These are phyloP conservation scores for Candida odintsovae DNA, from an alignment of 805 yeast genomes.

Conservation along the genomic window DNA sequence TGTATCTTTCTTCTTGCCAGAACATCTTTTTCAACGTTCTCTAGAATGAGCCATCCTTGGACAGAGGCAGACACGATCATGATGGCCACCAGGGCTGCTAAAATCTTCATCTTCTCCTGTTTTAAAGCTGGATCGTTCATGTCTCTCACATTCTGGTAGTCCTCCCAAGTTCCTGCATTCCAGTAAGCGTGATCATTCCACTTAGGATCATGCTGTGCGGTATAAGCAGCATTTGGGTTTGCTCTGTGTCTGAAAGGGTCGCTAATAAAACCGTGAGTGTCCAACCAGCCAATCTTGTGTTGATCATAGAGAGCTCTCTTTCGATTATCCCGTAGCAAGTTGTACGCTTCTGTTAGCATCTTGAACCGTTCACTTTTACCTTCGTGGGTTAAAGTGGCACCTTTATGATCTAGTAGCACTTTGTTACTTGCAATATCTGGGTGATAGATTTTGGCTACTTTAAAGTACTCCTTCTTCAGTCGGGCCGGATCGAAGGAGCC, in stretches of 20 bases:
- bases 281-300: conserved; percentile 41
- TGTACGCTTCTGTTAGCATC: conserved; percentile 51
- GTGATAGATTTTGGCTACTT: conserved; percentile 70
- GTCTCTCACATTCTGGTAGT: conserved; percentile 37
- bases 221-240: conserved; percentile 16
- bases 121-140: conserved; percentile 20
- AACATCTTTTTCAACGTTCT: conserved; percentile 30
- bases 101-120: conserved; percentile 37
- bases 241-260: conserved; percentile 14
- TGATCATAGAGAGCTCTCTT: conserved; percentile 41
- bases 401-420: conserved; percentile 23
- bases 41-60: conserved; percentile 35
- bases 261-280: conserved; percentile 27
- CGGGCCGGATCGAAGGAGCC: conserved; percentile 30
- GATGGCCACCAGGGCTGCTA: conserved; percentile 34
- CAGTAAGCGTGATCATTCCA: conserved; percentile 35
- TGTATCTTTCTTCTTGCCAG: conserved; percentile 29
- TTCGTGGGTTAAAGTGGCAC: conserved; percentile 27
- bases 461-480: conserved; percentile 47
- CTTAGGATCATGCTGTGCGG: conserved; percentile 14
- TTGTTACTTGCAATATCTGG: conserved; percentile 52
- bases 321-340: conserved; percentile 41
- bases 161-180: conserved; percentile 65
- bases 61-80: conserved; percentile 34
- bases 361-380: conserved; percentile 39